Conservation (phyloP, 257 asterid species). For the Catharanthus roseus region DNA sequence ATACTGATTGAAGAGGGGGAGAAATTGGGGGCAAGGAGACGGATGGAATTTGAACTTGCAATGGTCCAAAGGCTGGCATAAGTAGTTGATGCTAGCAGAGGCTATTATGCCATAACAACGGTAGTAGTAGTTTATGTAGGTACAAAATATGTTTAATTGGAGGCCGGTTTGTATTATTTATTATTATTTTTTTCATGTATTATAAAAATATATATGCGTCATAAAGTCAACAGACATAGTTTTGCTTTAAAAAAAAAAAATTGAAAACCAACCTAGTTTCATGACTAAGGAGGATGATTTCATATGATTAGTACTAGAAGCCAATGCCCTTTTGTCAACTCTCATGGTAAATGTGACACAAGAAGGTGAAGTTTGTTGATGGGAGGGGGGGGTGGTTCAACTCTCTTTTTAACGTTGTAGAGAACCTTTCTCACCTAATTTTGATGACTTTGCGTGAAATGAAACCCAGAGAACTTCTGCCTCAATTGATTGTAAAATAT, state of each 20-base stretch:
- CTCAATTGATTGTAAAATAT: background rate
- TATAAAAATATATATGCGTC: no score
- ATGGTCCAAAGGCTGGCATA: slow-evolving; percentile 17
- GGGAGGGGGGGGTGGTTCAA: slow-evolving; percentile 20
- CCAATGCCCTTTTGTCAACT: slow-evolving; percentile 28
- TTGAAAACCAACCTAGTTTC: background rate
- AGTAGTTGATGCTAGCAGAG: background rate
- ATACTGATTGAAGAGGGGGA: background rate
- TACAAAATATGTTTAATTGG: no score
- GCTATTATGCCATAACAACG: no score
- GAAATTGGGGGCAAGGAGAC: background rate
- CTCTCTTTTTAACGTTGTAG: background rate
- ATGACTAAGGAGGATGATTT: background rate
- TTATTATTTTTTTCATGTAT: no score
- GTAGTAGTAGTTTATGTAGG: no score
- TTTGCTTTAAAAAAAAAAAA: no score
- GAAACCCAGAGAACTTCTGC: slow-evolving; percentile 7
- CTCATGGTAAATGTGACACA: slow-evolving; percentile 12
- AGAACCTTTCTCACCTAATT: slow-evolving; percentile 30
- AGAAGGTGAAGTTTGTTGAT: background rate
- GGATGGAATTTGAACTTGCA: slow-evolving; percentile 12
- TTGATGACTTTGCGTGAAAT: slow-evolving; percentile 20
- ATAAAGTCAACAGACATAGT: no score
- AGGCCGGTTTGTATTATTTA: no score
- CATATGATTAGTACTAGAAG: background rate